Base-by-base conservation (phyloP, 176 grass and related monocot genomes). In the Oryza rufipogon region DNA sequence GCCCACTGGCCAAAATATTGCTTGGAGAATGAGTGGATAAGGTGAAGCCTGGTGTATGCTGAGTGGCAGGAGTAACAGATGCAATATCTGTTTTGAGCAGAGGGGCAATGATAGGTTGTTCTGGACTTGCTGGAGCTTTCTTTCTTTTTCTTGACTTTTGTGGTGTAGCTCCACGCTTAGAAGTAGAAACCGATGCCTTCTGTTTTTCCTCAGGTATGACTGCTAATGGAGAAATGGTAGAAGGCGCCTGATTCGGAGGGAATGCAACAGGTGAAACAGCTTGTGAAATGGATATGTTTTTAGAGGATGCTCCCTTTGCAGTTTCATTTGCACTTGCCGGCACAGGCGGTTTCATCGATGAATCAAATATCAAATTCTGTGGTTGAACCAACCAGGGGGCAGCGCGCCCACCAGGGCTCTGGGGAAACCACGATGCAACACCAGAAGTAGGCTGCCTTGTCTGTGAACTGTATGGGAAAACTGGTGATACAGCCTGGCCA, bases 91-190 rank as follows among this genome's bases (percentile, higher is more conserved):
- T 33, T 87, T 79, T 83, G 56, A 86, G 66, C 82, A 88, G 85
- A 77, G 82, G 70, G 52, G 63, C 77, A 81, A 88, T 78, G 20
- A 64, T 78, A 75, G 66, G 48, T 85, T 88, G 86, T 75, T 88
- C 93, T 48, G 84, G 76, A 45, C 81, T 80, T 81, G 64, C 68
- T 88, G 91, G 88, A 86, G 70, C 87, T 88, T 99, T 96, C 82
- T 96, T 99, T 80, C 97, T 91, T 92, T 99, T 99, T 79, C 97
- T 96, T 74, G 97, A 68, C 80, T 96, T 96, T 71, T 90, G 88
- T 70, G 91, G 77, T 80, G 71, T 32, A 80, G 86, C 26, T 78
- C 77, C 88, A 81, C 30, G 81, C 69, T 90, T 95, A 78, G 87
- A 68, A 71, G 68, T 80, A 84, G 95, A 91, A 89, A 71, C 70